Conservation (phyloP, 2,329 filamentous ascomycete genomes). For the Hypoxylon sp. region DNA sequence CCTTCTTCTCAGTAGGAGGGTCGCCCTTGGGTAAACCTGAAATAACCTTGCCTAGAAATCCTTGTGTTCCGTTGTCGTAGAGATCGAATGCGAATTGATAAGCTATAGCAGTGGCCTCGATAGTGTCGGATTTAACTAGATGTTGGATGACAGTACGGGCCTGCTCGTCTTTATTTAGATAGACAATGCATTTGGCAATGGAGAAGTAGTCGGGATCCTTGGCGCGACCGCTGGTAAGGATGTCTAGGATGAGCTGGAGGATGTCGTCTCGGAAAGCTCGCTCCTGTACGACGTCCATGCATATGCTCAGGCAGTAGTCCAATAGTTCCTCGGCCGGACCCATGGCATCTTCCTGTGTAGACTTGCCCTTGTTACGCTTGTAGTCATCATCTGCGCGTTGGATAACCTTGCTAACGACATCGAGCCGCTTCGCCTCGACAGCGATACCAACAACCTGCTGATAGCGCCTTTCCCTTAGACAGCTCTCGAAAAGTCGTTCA, state of each 20-base stretch:
- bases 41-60: conserved; percentile 92
- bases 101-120: conserved; percentile 84
- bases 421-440: conserved; percentile 92
- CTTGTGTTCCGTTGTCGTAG: conserved; percentile 98
- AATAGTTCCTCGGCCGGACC: conserved; percentile 89
- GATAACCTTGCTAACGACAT: conserved; percentile 88
- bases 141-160: conserved; percentile 88
- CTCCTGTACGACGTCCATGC: conserved; percentile 98
- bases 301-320: conserved; percentile 95
- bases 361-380: conserved; percentile 76
- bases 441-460: conserved; percentile 97
- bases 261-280: conserved; percentile 87
- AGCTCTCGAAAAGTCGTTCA: conserved; percentile 91
- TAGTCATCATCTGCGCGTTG: conserved; percentile 90
- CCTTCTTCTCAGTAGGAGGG: conserved; percentile 58
- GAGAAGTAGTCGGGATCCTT: conserved; percentile 94
- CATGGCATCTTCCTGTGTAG: conserved; percentile 64
- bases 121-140: conserved; percentile 84
- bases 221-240: conserved; percentile 88
- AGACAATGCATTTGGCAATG: conserved; percentile 97
- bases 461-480: conserved; percentile 87
- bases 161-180: conserved; percentile 91
- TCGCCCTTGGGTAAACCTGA: conserved; percentile 78
- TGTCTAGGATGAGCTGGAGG: conserved; percentile 89
- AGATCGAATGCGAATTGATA: conserved; percentile 99